Evolutionary conservation across 2,329 filamentous ascomycete species (phyloP).

Genomic region (Diaporthe citri): DNA sequence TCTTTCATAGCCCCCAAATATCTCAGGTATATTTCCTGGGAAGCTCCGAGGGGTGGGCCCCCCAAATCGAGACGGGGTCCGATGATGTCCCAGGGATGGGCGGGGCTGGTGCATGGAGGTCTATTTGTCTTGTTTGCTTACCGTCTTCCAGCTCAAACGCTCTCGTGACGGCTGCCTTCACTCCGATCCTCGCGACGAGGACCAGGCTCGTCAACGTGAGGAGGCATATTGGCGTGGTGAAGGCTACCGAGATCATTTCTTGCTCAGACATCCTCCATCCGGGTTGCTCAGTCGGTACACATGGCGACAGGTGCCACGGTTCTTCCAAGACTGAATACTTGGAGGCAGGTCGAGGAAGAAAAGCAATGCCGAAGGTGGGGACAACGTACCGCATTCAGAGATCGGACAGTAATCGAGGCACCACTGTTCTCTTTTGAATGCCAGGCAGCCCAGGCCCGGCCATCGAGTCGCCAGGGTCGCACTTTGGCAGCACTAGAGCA

Average conservation of each 20-base stretch:
- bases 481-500: not conserved
- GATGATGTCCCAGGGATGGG: not conserved
- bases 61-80: not conserved
- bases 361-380: not conserved
- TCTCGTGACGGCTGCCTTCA: slow-evolving; percentile 23
- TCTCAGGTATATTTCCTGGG: not conserved
- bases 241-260: slow-evolving; percentile 8
- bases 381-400: not conserved
- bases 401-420: not conserved
- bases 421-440: slow-evolving; percentile 20
- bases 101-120: not conserved
- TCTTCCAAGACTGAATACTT: not conserved
- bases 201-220: slow-evolving; percentile 26
- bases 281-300: not conserved
- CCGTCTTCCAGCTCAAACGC: slow-evolving; percentile 27
- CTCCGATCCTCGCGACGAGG: slow-evolving; percentile 3
- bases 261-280: slow-evolving; percentile 27
- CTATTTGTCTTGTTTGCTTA: slow-evolving; percentile 3
- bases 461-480: not conserved
- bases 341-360: not conserved
- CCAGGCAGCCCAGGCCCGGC: slow-evolving; percentile 5
- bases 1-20: not conserved
- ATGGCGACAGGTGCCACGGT: not conserved
- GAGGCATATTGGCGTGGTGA: slow-evolving; percentile 29
- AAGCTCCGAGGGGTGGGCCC: no score